Base-by-base conservation (phyloP, 2,329 filamentous ascomycete species). In the Talaromyces albobiverticillius region DNA sequence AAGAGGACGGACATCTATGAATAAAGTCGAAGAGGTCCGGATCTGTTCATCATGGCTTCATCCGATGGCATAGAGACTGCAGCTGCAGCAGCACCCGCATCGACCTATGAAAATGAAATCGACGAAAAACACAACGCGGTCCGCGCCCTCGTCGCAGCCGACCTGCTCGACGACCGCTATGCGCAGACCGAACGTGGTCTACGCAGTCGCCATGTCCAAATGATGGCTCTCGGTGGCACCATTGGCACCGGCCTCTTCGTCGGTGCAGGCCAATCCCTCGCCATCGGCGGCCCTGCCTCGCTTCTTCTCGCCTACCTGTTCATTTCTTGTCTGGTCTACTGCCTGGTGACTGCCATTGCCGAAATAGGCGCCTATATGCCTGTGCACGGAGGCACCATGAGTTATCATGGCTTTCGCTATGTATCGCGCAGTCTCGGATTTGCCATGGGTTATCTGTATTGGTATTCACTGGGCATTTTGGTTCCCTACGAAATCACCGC, bases 401-500 rank as follows among this genome's bases (percentile, higher is more conserved):
- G 68, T 36, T 74, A 74, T 53, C 72, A 75, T 54, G 73, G 70
- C 10, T 73, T 71, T 53, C 69, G 73, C 9, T 76, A 75, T 47
- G 71, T 74, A 13, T 72, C 69, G 18, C 66, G 73, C 31, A 74
- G 71, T 46, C 54, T 74, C 58, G 71, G 71, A 1, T 75, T 76
- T 51, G 67, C 72, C 9, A 71, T 74, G 59, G 73, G 73, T 16
- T 75, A 73, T 41, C 61, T 73, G 3, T 78, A 79, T 60, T 79
- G 76, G 76, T 79, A 78, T 50, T 71, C 72, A 1, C 61, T 72
- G 46, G 72, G 75, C 0, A 77, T 80, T 26, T 64, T 77, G 34
- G 71, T 79, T 0, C 76, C 74, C 46, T 79, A 82, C 55, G 85
- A 88, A 68, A 84, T 88, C 57, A 82, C 82, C 0, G 85, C 85